Evolutionary conservation across 2,329 filamentous ascomycete genomes (phyloP), one percentile per base, ranked within the genome.

Genomic region (Fusarium piperis): DNA sequence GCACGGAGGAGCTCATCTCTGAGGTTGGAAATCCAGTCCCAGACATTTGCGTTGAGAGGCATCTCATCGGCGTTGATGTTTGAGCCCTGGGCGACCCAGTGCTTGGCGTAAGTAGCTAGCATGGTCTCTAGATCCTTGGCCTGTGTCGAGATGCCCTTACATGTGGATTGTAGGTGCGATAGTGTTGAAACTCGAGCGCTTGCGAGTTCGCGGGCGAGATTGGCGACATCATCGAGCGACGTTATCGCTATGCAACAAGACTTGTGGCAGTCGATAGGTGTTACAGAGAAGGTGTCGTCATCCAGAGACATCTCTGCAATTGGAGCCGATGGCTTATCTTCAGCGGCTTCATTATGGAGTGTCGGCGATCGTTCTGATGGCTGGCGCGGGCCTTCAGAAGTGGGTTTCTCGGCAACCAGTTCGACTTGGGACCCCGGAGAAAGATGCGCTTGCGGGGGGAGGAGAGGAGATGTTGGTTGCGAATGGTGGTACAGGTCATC

Each of bases 111-210:
- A 0, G 30, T 26, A 3, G 35, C 23, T 0, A 74, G 62, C 44
- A 77, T 77, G 18, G 59, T 55, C 20, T 65, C 36, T 0, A 77
- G 64, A 15, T 77, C 74, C 4, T 55, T 15, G n/a, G 64, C 18
- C 6, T 74, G 70, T 2, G n/a, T 20, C 3, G 18, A 62, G 2
- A 77, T 30, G 4, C 59, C 35, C 2, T 52, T 30, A 41, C 74
- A 77, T 11, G 63, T 67, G 1, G 64, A 64, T 10, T 61, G 48
- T 1, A 76, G 52, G 2, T 59, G 61, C 2, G 53, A 51, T 16
- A 76, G 38, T 4, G 73, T 75, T 1, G 74, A 76, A 4, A 74
- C 61, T 1, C 48, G 46, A 8, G 56, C 11, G 4, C 64, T 64
- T 4, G 74, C 73, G 1, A 76, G 44, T 0, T 58, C 13, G 5